Base-by-base conservation (phyloP, 352 stramenopile genomes). In the Phytophthora pseudosyringae region DNA sequence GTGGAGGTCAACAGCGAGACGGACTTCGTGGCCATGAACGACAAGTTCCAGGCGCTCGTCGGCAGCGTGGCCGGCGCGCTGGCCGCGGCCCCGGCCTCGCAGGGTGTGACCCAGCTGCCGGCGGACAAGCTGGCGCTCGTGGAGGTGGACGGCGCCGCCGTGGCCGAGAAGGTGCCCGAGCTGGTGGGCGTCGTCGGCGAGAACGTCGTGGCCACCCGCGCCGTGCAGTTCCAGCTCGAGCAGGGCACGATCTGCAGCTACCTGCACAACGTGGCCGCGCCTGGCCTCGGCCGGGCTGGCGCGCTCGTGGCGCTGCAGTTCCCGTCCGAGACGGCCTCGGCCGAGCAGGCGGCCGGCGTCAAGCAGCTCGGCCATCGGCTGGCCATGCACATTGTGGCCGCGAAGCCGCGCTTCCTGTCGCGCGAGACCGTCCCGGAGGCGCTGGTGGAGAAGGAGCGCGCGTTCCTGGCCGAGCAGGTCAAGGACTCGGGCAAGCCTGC, bases 371-470 rank as follows among this genome's bases (percentile, higher is more conserved):
- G 93, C 29, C 97, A 98, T 67, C 95, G 91, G 63, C 72, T 99
- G 41, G 96, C 95, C 18, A 99, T 99, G 96, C 96, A 99, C 75
- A 87, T 98, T 56, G 96, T 98, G 16, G 96, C 95, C 13, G 93
- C 94, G 45, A 96, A 95, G 65, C 95, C 95, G 45, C 75, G 78
- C 15, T 99, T 97, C 76, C 70, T 98, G 18, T 88, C 86, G 76
- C 74, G 84, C n/a, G 84, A 91, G n/a, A 69, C 66, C 21, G 89
- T 98, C 32, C 95, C 96, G 1, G 71, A 81, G 29, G 78, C 90
- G 18, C 60, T 97, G 18, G 64, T 98, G 35, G 83, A 93, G 29
- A 97, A 97, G 66, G 96, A 99, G 78, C 91, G 89, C 41, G 81
- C 83, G 5, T 95, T 98, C 77, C 68, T 98, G 35, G 59, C 79